Conservation (phyloP, 139 green algal genomes). For the Volvox reticuliferus region DNA sequence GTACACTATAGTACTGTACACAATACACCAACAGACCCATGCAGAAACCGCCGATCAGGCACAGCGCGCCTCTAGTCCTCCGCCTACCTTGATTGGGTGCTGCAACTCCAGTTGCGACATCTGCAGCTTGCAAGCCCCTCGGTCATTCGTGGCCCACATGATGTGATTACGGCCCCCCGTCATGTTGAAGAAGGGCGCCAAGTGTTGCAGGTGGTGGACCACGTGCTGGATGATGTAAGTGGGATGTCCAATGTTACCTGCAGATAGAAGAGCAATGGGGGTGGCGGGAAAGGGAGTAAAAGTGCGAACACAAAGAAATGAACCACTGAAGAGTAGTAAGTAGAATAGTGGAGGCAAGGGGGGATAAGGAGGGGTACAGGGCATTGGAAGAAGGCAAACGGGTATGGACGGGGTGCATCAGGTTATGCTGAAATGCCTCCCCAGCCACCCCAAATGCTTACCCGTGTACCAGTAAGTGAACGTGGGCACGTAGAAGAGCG, state of each 20-base stretch:
- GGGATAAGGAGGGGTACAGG: too few species aligned
- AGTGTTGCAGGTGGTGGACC: background rate
- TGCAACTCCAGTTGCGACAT: constrained; percentile 13
- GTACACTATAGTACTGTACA: too few species aligned
- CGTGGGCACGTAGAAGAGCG: constrained; percentile 38
- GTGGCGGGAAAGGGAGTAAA: too few species aligned
- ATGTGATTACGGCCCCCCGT: constrained; percentile 39
- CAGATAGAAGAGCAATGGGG: too few species aligned
- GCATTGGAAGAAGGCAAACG: too few species aligned
- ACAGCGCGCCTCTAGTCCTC: too few species aligned
- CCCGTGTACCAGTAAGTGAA: constrained; percentile 47
- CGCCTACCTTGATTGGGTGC: constrained; percentile 30
- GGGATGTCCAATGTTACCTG: constrained; percentile 27
- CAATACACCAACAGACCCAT: too few species aligned
- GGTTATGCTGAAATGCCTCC: background rate
- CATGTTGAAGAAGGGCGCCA: constrained; percentile 16
- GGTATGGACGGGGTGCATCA: too few species aligned
- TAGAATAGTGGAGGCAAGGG: too few species aligned
- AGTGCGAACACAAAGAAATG: too few species aligned
- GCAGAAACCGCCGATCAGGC: too few species aligned
- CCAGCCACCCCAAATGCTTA: background rate
- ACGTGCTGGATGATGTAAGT: constrained; percentile 21
- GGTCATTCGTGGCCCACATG: constrained; percentile 41
- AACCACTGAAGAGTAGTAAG: too few species aligned
- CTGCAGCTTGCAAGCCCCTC: constrained; percentile 31